Evolutionary conservation across 345 rosid genomes (phyloP).

Genomic region (Toxicodendron radicans): DNA sequence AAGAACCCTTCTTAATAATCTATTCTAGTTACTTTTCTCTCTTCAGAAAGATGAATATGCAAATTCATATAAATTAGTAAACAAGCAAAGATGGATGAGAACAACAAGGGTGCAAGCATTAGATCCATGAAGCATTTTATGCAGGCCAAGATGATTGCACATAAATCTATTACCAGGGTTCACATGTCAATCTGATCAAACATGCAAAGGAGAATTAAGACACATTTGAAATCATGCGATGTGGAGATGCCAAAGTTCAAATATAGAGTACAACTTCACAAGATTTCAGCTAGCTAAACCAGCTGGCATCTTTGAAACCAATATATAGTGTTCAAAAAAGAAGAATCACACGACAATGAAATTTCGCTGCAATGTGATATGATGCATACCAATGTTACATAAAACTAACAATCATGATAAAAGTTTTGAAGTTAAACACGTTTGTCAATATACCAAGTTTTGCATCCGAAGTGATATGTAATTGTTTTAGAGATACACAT

Average conservation of each 20-base stretch:
- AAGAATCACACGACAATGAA: not conserved
- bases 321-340: not conserved
- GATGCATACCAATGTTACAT: not conserved
- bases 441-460: not conserved
- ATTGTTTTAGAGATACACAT: too few relatives aligned
- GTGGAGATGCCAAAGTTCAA: not conserved
- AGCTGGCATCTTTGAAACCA: not conserved
- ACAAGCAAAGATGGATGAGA: not conserved
- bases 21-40: not conserved
- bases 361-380: not conserved
- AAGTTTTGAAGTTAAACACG: not conserved
- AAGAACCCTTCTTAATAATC: conserved; percentile 9
- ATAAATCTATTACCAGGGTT: conserved; percentile 2
- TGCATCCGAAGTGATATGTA: too few relatives aligned
- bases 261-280: not conserved
- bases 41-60: not conserved
- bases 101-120: not conserved
- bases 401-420: not conserved
- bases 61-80: not conserved
- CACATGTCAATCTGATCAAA: not conserved
- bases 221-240: not conserved
- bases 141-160: not conserved
- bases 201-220: conserved; percentile 2
- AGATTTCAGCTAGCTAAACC: not conserved
- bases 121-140: not conserved